Evolutionary conservation across 768 basidiomycete species (phyloP).

Genomic region (Kwoniella sp.): DNA sequence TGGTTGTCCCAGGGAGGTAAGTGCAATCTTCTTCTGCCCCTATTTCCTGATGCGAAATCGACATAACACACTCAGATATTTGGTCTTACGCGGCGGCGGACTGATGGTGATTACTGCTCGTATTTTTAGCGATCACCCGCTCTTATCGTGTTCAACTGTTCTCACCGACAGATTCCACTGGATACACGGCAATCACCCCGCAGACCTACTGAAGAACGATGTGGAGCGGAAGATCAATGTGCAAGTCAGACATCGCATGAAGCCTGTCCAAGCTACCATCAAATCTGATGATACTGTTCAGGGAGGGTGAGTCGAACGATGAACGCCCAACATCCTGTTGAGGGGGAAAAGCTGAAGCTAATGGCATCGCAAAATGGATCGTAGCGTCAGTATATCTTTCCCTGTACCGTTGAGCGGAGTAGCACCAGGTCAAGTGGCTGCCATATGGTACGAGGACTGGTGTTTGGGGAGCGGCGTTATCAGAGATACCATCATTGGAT

Average conservation of each 20-base stretch:
- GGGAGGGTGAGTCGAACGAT: slow-evolving; percentile 20
- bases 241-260: slow-evolving; percentile 74
- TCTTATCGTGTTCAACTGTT: slow-evolving; percentile 55
- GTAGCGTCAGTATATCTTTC: slow-evolving; percentile 61
- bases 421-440: slow-evolving; percentile 77
- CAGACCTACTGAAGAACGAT: slow-evolving; percentile 59
- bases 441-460: slow-evolving; percentile 72
- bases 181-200: slow-evolving; percentile 66
- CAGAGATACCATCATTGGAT: slow-evolving; percentile 21
- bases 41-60: slow-evolving; percentile 9
- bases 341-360: too few species aligned
- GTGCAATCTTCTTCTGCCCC: slow-evolving; percentile 46
- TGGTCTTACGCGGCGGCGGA: background rate
- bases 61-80: too few species aligned
- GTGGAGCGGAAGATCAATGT: slow-evolving; percentile 56
- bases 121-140: slow-evolving; percentile 64
- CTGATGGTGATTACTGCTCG: background rate
- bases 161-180: slow-evolving; percentile 63
- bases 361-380: too few species aligned
- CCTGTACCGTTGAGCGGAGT: slow-evolving; percentile 68
- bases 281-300: slow-evolving; percentile 58
- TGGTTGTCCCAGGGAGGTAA: slow-evolving; percentile 74
- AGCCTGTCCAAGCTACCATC: slow-evolving; percentile 59
- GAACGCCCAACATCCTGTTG: too few species aligned
- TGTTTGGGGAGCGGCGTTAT: slow-evolving; percentile 85